phyloP scores from a whole-genome alignment of 306 rosid genomes.

The Pachyrhizus erosus region DNA sequence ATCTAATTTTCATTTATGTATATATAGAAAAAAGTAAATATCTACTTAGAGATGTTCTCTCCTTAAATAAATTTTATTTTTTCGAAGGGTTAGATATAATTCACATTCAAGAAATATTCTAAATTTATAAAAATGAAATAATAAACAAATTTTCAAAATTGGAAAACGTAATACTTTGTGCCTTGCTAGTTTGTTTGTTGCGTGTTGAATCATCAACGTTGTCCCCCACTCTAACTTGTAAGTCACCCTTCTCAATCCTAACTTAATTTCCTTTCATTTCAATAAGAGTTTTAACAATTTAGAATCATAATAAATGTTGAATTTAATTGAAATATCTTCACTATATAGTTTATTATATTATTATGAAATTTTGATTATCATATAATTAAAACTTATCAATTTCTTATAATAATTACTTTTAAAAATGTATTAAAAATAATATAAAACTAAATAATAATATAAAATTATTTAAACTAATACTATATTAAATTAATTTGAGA shows the following conservation, averaged over 20 bases:
- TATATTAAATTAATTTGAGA: background rate
- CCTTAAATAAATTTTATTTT: background rate
- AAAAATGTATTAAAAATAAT: background rate
- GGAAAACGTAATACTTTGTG: background rate
- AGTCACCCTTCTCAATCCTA: background rate
- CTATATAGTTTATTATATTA: background rate
- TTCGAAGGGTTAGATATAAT: background rate
- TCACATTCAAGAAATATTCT: too few species aligned
- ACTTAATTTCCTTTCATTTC: background rate
- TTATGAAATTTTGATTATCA: background rate
- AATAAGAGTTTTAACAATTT: background rate
- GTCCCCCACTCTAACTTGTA: background rate
- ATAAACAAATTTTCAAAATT: background rate
- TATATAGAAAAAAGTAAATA: background rate
- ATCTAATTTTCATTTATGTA: background rate
- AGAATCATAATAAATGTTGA: background rate
- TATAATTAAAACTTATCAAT: background rate
- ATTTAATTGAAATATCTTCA: background rate
- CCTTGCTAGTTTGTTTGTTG: background rate
- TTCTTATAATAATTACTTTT: background rate
- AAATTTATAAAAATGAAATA: background rate
- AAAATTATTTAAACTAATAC: background rate
- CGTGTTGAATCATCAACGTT: background rate
- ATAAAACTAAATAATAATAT: background rate
- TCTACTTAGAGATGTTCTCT: background rate